Percentiles rank a stretch among this genome's conserved stretches.
Conservation (phyloP, 1,139 yeast species). For the Candida sp. region DNA sequence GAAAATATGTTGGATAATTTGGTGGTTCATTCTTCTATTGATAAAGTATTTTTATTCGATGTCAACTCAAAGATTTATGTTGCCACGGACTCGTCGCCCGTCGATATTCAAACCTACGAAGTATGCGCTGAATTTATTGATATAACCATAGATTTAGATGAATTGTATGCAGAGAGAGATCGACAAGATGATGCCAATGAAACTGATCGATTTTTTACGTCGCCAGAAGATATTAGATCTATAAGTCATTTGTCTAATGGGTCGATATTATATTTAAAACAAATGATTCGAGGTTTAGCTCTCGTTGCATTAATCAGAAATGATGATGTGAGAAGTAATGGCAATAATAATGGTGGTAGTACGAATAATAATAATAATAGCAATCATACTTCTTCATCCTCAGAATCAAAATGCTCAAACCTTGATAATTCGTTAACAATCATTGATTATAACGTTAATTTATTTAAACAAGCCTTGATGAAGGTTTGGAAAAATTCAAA, state of each 20-base stretch:
- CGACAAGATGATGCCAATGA: conserved; percentile 5
- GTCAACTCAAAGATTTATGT: conserved; percentile 92
- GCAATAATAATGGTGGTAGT: conserved; percentile 13
- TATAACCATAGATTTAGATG: conserved; percentile 86
- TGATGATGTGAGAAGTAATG: conserved; percentile 32
- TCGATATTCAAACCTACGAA: conserved; percentile 92
- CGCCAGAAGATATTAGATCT: conserved; percentile 49
- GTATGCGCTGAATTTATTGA: conserved; percentile 97
- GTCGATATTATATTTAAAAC: conserved; percentile 74
- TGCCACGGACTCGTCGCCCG: conserved; percentile 95
- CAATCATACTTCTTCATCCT: background rate
- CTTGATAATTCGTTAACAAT: conserved; percentile 62
- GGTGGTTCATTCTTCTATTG: conserved; percentile 87
- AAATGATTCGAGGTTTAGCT: conserved; percentile 92
- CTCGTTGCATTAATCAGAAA: conserved; percentile 81
- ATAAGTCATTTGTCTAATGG: conserved; percentile 81
- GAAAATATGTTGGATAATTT: conserved; percentile 87
- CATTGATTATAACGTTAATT: conserved; percentile 84
- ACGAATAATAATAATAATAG: background rate
- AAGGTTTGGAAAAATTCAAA: conserved; percentile 63
- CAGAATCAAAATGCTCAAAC: conserved; percentile 29
- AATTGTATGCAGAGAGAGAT: conserved; percentile 51
- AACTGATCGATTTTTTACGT: conserved; percentile 5
- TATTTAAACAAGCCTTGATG: conserved; percentile 75
- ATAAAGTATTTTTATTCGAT: conserved; percentile 90